Conservation (phyloP, 2,329 filamentous ascomycete genomes). For the Beauveria pseudobassiana region DNA sequence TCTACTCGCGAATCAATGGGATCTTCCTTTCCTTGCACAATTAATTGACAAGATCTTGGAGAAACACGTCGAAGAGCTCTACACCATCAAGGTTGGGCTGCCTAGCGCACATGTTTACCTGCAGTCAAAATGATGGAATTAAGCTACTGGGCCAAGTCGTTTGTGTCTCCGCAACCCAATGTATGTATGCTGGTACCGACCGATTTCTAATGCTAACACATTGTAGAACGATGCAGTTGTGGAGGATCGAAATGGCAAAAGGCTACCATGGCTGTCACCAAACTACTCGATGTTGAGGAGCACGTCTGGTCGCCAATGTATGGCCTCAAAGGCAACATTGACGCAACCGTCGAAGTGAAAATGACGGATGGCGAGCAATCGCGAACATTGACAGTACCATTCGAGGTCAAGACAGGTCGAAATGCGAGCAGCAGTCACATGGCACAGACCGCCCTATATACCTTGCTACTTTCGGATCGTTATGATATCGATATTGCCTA, state of each 20-base stretch:
- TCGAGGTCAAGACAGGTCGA: constrained; percentile 93
- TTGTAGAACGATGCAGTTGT: constrained; percentile 61
- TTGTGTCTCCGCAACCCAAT: constrained; percentile 64
- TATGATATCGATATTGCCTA: constrained; percentile 90
- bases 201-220: constrained; percentile 21
- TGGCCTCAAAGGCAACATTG: constrained; percentile 93
- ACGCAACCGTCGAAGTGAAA: constrained; percentile 86
- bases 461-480: constrained; percentile 81
- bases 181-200: constrained; percentile 32
- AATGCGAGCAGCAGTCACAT: constrained; percentile 75
- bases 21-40: constrained; percentile 54
- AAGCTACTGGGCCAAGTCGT: constrained; percentile 74
- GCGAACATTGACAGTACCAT: constrained; percentile 74
- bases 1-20: constrained; percentile 76
- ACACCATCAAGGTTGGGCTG: constrained; percentile 72
- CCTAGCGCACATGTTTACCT: constrained; percentile 71
- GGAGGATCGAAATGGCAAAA: constrained; percentile 72
- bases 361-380: constrained; percentile 63
- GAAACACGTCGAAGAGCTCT: constrained; percentile 80
- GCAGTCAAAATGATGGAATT: constrained; percentile 73
- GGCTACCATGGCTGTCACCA: constrained; percentile 78
- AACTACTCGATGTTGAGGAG: constrained; percentile 92
- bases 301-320: constrained; percentile 98
- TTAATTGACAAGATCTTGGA: constrained; percentile 63
- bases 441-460: constrained; percentile 92